Evolutionary conservation across 129 eudicot genomes (phyloP).

Genomic region (Centaurea solstitialis): DNA sequence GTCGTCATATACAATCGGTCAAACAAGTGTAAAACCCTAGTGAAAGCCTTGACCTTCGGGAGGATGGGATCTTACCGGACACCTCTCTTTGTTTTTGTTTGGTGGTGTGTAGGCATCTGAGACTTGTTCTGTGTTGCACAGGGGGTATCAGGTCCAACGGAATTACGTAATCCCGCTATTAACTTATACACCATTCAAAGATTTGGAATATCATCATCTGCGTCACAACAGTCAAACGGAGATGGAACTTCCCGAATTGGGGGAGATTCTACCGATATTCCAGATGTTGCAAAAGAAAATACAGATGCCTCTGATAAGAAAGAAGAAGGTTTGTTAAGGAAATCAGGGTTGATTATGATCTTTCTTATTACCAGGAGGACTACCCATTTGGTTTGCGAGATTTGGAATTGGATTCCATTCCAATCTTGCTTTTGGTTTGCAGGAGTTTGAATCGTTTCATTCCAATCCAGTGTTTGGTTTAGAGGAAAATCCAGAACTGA

Average conservation of each 20-base stretch:
- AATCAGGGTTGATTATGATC: background rate
- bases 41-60: background rate
- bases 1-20: background rate
- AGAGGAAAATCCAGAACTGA: background rate
- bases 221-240: slow-evolving; percentile 48
- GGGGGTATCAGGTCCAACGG: slow-evolving; percentile 36
- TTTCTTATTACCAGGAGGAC: slow-evolving; percentile 1
- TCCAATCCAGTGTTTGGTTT: background rate
- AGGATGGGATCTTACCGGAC: background rate
- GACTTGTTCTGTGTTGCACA: slow-evolving; percentile 16
- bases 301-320: slow-evolving; percentile 24
- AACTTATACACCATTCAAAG: slow-evolving; percentile 34
- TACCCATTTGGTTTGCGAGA: background rate
- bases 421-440: background rate
- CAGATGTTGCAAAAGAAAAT: slow-evolving; percentile 26
- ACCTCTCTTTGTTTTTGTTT: background rate
- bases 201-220: slow-evolving; percentile 59
- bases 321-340: slow-evolving; percentile 43
- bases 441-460: background rate
- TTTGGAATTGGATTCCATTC: background rate
- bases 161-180: slow-evolving; percentile 22
- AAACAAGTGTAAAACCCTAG: slow-evolving; percentile 32
- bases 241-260: slow-evolving; percentile 32
- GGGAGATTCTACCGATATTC: slow-evolving; percentile 4
- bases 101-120: slow-evolving; percentile 3